A percentile compares a stretch with the other conserved stretches of the same genome.
phyloP scores from a whole-genome alignment of 192 early-diverging fungal genomes.

The Pilaira anomala region DNA sequence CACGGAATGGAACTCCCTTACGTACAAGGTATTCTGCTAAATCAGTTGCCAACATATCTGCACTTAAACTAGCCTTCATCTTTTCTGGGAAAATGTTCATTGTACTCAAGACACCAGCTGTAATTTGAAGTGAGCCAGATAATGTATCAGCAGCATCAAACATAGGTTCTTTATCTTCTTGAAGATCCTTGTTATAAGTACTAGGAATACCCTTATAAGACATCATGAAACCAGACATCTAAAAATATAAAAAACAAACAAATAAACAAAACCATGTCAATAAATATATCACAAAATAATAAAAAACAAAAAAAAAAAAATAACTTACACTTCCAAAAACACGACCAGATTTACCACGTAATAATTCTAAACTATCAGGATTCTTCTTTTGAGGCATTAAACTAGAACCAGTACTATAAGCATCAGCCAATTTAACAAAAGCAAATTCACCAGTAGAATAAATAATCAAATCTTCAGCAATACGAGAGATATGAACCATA shows the following conservation, averaged over 20 bases:
- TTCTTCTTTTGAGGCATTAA: slow-evolving; percentile 99
- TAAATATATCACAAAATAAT: not conserved
- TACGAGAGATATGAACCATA: slow-evolving; percentile 88
- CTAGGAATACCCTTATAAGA: slow-evolving; percentile 94
- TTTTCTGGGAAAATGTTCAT: slow-evolving; percentile 79
- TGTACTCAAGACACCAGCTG: slow-evolving; percentile 88
- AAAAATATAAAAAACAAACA: not conserved
- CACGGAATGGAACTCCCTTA: slow-evolving; percentile 97
- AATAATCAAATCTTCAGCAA: slow-evolving; percentile 95
- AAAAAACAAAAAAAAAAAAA: not conserved
- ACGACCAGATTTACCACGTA: slow-evolving; percentile 95
- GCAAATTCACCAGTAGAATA: slow-evolving; percentile 93
- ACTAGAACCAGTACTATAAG: slow-evolving; percentile 95
- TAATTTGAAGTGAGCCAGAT: slow-evolving; percentile 87
- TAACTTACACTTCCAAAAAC: slow-evolving; percentile 82
- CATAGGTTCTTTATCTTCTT: slow-evolving; percentile 99
- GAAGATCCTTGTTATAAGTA: slow-evolving; percentile 99
- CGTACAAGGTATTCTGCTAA: slow-evolving; percentile 97
- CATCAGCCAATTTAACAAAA: slow-evolving; percentile 92
- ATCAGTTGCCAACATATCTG: slow-evolving; percentile 97
- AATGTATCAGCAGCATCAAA: slow-evolving; percentile 94
- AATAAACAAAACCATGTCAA: too few species aligned
- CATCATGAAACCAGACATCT: slow-evolving; percentile 97
- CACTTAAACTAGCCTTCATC: slow-evolving; percentile 78
- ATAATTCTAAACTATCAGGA: slow-evolving; percentile 91